Evolutionary conservation across 768 basidiomycete genomes (phyloP).

Genomic region (Amanita phalloides): DNA sequence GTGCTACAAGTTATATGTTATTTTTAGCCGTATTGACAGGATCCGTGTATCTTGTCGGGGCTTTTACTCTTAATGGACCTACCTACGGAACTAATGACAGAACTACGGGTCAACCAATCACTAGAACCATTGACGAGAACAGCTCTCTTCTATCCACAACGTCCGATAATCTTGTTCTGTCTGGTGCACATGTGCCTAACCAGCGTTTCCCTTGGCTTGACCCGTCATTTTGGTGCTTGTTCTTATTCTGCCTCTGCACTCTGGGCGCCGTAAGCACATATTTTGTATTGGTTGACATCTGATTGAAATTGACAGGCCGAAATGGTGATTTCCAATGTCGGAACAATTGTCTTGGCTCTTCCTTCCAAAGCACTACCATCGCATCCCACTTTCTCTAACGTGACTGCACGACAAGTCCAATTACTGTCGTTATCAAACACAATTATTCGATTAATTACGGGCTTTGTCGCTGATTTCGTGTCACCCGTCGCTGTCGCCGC

Average conservation of each 20-base stretch:
- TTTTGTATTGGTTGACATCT: background rate
- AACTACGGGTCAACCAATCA: background rate
- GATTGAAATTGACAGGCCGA: slow-evolving; percentile 37
- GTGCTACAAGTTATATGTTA: slow-evolving; percentile 35
- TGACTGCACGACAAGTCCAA: slow-evolving; percentile 55
- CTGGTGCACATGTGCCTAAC: background rate
- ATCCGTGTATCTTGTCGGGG: slow-evolving; percentile 42
- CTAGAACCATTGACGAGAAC: slow-evolving; percentile 14
- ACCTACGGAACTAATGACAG: no score
- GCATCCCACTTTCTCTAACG: slow-evolving; percentile 16
- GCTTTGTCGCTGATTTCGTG: slow-evolving; percentile 61
- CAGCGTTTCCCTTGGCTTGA: slow-evolving; percentile 19
- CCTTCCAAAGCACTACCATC: slow-evolving; percentile 19
- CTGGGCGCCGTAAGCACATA: slow-evolving; percentile 54
- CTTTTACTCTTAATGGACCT: slow-evolving; percentile 24
- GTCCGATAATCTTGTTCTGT: background rate
- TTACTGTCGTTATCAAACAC: slow-evolving; percentile 66
- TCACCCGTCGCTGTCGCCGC: slow-evolving; percentile 47
- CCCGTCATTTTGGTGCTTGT: slow-evolving; percentile 56
- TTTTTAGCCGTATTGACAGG: slow-evolving; percentile 50
- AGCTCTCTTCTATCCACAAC: slow-evolving; percentile 15
- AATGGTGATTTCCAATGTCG: slow-evolving; percentile 80
- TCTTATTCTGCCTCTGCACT: slow-evolving; percentile 34
- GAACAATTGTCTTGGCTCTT: slow-evolving; percentile 61
- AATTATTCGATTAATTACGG: slow-evolving; percentile 51